These are phyloP conservation scores for Venturia asperata DNA, from an alignment of 2,329 filamentous ascomycete species.

Conservation along the genomic window DNA sequence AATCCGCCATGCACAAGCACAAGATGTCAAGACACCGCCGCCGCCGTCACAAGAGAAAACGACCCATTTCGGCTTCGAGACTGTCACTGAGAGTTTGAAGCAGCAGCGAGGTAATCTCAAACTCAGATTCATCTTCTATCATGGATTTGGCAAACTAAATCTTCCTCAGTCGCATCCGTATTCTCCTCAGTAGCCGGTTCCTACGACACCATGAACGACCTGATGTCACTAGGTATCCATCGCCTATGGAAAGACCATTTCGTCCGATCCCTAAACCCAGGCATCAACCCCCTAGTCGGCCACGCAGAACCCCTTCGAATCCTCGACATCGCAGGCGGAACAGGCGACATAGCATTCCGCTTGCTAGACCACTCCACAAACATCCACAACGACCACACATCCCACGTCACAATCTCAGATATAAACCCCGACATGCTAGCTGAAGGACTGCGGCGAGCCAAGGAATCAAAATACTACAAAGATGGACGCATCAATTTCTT, in stretches of 20 bases:
- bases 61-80: constrained; percentile 89
- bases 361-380: constrained; percentile 81
- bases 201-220: constrained; percentile 98
- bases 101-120: constrained; percentile 49
- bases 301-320: constrained; percentile 61
- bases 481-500: constrained; percentile 60
- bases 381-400: constrained; percentile 70
- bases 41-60: constrained; percentile 44
- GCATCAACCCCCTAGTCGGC: constrained; percentile 47
- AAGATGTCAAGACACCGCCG: constrained; percentile 34
- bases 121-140: constrained; percentile 1
- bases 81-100: constrained; percentile 74
- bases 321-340: constrained; percentile 93
- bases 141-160: background rate
- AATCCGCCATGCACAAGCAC: constrained; percentile 31
- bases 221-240: constrained; percentile 97
- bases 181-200: constrained; percentile 92
- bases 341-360: constrained; percentile 95
- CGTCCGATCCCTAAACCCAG: constrained; percentile 83
- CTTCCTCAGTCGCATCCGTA: constrained; percentile 63
- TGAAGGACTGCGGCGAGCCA: constrained; percentile 74
- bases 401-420: constrained; percentile 84
- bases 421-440: constrained; percentile 94
- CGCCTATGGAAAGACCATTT: constrained; percentile 97
- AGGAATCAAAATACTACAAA: constrained; percentile 52